Evolutionary conservation across 805 yeast genomes (phyloP).

Genomic region (Citeromyces matritensis): DNA sequence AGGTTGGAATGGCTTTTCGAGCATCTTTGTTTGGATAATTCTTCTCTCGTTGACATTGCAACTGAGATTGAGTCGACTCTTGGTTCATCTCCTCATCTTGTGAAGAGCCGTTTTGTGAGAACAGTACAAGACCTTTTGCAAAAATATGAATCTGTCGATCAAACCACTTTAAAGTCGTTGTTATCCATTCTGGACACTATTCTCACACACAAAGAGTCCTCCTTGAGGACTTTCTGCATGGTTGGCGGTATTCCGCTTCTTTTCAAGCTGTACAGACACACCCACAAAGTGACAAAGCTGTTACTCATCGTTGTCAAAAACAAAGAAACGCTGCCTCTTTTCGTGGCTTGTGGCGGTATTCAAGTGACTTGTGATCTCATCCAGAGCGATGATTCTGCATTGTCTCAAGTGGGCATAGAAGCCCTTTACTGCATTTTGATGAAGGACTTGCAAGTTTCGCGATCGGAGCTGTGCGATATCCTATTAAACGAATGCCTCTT

Average conservation of each 20-base stretch:
- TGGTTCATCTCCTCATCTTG: too few species aligned
- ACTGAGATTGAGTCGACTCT: too few species aligned
- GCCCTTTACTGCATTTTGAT: conserved; percentile 23
- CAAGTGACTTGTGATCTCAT: conserved; percentile 21
- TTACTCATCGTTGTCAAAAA: conserved; percentile 1
- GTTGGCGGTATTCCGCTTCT: conserved; percentile 4
- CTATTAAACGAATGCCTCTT: too few species aligned
- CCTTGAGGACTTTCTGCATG: conserved; percentile 4
- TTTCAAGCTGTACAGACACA: neutral
- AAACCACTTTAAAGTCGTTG: neutral
- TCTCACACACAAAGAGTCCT: neutral
- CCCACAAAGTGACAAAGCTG: conserved; percentile 2
- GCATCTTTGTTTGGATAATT: too few species aligned
- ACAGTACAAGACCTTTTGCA: too few species aligned
- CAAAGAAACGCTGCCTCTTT: conserved; percentile 20
- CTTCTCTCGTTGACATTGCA: too few species aligned
- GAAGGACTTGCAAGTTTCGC: conserved; percentile 20
- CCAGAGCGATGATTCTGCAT: conserved; percentile 24
- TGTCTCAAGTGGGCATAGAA: conserved; percentile 13
- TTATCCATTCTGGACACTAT: neutral
- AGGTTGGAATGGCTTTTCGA: too few species aligned
- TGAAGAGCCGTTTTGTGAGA: too few species aligned
- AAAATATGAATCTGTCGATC: too few species aligned
- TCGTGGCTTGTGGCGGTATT: conserved; percentile 28
- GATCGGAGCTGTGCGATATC: conserved; percentile 3